Percentiles rank a stretch among this genome's conserved stretches.
These are phyloP conservation scores for Wickerhamiella spandovensis DNA, from an alignment of 805 yeast genomes.

Conservation along the genomic window DNA sequence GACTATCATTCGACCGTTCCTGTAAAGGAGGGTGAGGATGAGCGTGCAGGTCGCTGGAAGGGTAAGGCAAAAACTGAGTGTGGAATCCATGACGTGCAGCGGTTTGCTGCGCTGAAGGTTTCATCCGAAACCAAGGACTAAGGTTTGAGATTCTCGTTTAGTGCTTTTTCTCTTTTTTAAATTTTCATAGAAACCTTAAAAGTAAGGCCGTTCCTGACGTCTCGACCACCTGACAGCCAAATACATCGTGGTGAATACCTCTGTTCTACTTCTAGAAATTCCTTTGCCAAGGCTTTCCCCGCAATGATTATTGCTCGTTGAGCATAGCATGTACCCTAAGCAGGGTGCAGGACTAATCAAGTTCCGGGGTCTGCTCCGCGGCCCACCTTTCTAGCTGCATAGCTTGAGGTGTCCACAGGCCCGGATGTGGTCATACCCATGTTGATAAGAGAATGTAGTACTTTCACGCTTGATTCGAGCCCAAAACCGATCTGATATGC, in stretches of 20 bases:
- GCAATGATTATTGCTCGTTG: neutral
- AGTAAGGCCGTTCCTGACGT: too few relatives aligned
- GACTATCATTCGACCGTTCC: conserved; percentile 93
- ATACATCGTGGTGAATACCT: neutral
- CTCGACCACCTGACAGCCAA: neutral
- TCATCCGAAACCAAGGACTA: neutral
- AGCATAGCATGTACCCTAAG: neutral
- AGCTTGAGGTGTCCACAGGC: too few relatives aligned
- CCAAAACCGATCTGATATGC: too few relatives aligned
- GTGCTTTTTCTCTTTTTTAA: too few relatives aligned
- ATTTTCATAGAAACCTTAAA: too few relatives aligned
- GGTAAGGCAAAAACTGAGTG: conserved; percentile 88
- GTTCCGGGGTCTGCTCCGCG: too few relatives aligned
- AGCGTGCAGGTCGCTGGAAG: conserved; percentile 94
- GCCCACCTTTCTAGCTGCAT: too few relatives aligned
- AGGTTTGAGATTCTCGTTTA: too few relatives aligned
- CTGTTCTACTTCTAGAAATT: neutral
- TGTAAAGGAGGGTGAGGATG: conserved; percentile 84
- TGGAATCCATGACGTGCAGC: conserved; percentile 77
- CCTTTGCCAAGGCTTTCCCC: neutral
- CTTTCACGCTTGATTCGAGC: too few relatives aligned
- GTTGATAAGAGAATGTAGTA: neutral
- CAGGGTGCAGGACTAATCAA: neutral
- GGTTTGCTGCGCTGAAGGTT: conserved; percentile 45
- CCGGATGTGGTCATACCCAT: too few relatives aligned